A percentile compares a stretch with the other conserved stretches of the same genome.
These are phyloP conservation scores for Metschnikowia cubensis DNA, from an alignment of 805 yeast species.

Conservation along the genomic window DNA sequence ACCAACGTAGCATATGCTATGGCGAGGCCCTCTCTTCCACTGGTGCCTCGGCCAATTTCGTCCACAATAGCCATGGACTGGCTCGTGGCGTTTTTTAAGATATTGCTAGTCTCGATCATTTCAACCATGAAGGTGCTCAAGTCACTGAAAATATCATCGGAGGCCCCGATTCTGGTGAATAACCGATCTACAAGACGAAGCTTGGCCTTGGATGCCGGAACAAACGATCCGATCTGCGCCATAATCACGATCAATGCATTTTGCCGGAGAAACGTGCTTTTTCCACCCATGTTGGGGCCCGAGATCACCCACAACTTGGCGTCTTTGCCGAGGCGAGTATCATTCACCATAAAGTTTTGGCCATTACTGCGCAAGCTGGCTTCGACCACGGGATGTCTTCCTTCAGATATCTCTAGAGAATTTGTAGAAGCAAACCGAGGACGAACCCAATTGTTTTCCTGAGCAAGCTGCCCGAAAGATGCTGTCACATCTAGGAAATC, in stretches of 20 bases:
- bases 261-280: slow-evolving; percentile 48
- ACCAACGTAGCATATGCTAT: slow-evolving; percentile 75
- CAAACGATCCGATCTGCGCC: slow-evolving; percentile 53
- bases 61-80: slow-evolving; percentile 41
- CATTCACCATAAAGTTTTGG: slow-evolving; percentile 45
- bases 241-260: slow-evolving; percentile 46
- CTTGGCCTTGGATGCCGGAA: slow-evolving; percentile 46
- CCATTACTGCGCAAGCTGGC: slow-evolving; percentile 30
- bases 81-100: slow-evolving; percentile 31
- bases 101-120: slow-evolving; percentile 39
- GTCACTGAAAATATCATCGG: slow-evolving; percentile 29
- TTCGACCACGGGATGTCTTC: slow-evolving; percentile 87
- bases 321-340: slow-evolving; percentile 25
- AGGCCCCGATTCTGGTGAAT: slow-evolving; percentile 42
- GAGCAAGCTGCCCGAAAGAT: slow-evolving; percentile 69
- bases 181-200: slow-evolving; percentile 47
- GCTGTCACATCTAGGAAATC: slow-evolving; percentile 70
- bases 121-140: slow-evolving; percentile 52
- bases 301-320: slow-evolving; percentile 20
- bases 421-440: slow-evolving; percentile 57
- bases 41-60: slow-evolving; percentile 45
- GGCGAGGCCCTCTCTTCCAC: slow-evolving; percentile 78
- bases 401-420: slow-evolving; percentile 42
- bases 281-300: slow-evolving; percentile 51
- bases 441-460: slow-evolving; percentile 60